A percentile compares a stretch with the other conserved stretches of the same genome.
These are phyloP conservation scores for Boechera stricta DNA, from an alignment of 345 rosid genomes.

Conservation along the genomic window DNA sequence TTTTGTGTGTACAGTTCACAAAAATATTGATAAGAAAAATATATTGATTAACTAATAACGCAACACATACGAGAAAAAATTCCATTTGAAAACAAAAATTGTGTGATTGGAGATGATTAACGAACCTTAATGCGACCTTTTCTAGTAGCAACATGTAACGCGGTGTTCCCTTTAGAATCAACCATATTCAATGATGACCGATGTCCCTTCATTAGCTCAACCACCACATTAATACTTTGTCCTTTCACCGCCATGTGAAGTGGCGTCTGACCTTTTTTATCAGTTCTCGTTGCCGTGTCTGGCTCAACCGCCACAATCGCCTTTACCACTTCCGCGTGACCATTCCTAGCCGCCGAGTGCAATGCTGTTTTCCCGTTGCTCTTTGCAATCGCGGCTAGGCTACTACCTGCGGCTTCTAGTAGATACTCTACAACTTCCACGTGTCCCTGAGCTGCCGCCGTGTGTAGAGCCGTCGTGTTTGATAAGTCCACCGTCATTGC, in stretches of 20 bases:
- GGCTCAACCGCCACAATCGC: conserved; percentile 70
- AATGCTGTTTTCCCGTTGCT: conserved; percentile 93
- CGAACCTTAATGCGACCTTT: conserved; percentile 86
- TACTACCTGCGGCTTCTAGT: conserved; percentile 68
- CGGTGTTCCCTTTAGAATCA: conserved; percentile 78
- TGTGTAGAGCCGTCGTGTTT: conserved; percentile 87
- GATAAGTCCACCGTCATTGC: conserved; percentile 94
- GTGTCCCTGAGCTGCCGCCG: conserved; percentile 93
- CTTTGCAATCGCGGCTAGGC: conserved; percentile 78
- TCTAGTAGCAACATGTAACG: conserved; percentile 78
- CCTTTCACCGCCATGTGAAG: conserved; percentile 98
- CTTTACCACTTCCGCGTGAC: conserved; percentile 76
- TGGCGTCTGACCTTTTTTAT: conserved; percentile 93
- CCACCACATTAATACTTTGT: conserved; percentile 66
- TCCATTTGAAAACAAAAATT: background rate
- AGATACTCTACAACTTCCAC: conserved; percentile 70
- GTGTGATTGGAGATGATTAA: background rate
- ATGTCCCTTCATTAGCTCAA: conserved; percentile 67
- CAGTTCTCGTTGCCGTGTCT: conserved; percentile 61
- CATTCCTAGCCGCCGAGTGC: conserved; percentile 93
- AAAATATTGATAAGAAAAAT: no score
- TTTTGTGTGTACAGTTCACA: no score
- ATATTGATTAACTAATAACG: no score
- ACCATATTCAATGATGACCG: conserved; percentile 65
- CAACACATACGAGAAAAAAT: no score